Conservation (phyloP, 1,284 basidiomycete species). For the Pseudozyma tsukubaensis region DNA sequence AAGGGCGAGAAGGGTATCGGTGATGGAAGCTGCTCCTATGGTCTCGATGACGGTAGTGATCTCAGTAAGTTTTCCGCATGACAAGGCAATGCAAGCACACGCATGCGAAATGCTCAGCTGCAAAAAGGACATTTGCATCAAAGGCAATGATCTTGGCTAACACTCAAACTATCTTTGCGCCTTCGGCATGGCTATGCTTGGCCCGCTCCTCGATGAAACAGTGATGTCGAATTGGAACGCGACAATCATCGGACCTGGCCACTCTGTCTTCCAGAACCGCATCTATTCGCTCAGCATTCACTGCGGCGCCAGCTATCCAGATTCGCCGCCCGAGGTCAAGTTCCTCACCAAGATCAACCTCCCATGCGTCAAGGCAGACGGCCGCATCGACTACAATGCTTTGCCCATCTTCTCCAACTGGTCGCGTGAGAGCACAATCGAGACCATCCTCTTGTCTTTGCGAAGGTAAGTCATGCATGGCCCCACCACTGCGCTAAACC, state of each 20-base stretch:
- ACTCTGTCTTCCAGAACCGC: slow-evolving; percentile 93
- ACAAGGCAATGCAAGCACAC: background rate
- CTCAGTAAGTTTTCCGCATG: slow-evolving; percentile 54
- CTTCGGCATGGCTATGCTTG: background rate
- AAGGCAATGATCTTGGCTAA: too few relatives aligned
- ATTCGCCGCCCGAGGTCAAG: slow-evolving; percentile 79
- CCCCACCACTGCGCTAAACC: slow-evolving; percentile 6
- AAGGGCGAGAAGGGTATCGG: slow-evolving; percentile 99
- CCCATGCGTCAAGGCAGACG: slow-evolving; percentile 86
- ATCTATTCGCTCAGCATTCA: slow-evolving; percentile 95
- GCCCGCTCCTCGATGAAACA: slow-evolving; percentile 9
- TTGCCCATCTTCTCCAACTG: slow-evolving; percentile 63
- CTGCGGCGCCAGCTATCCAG: slow-evolving; percentile 86
- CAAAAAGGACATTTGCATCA: background rate
- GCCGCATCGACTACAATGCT: slow-evolving; percentile 71
- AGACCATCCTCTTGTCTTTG: slow-evolving; percentile 64
- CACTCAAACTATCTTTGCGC: background rate
- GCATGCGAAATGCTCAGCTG: too few relatives aligned
- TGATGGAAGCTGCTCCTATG: slow-evolving; percentile 96
- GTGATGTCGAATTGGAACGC: slow-evolving; percentile 97
- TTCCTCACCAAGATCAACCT: slow-evolving; percentile 93
- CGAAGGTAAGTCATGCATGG: slow-evolving; percentile 58
- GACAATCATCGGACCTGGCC: slow-evolving; percentile 96
- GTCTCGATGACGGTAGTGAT: slow-evolving; percentile 70
- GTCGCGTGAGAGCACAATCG: slow-evolving; percentile 65